Evolutionary conservation across 2,329 filamentous ascomycete genomes (phyloP).

Genomic region (Cercospora canescens): DNA sequence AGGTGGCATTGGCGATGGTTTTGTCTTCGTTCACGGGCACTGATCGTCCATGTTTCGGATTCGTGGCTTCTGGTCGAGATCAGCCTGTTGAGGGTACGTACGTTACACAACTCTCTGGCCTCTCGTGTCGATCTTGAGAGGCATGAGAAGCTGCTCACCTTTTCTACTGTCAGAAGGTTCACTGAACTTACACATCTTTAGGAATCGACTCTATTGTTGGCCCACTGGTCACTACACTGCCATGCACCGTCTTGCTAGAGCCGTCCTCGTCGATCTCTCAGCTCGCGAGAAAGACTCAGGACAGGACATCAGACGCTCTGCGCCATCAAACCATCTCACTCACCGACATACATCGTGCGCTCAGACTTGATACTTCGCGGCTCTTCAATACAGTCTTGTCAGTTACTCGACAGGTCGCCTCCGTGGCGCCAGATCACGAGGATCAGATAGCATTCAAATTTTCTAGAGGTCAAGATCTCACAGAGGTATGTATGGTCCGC

Average conservation of each 20-base stretch:
- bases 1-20: not conserved
- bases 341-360: not conserved
- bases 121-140: no score
- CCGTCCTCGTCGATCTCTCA: not conserved
- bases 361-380: not conserved
- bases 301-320: not conserved
- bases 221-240: not conserved
- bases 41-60: not conserved
- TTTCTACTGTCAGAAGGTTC: no score
- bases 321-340: not conserved
- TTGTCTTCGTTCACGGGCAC: not conserved
- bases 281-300: not conserved
- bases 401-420: not conserved
- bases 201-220: not conserved
- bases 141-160: no score
- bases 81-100: not conserved
- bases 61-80: not conserved
- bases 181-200: not conserved
- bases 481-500: not conserved
- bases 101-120: no score
- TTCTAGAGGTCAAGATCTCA: not conserved
- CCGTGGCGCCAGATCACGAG: not conserved
- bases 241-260: not conserved
- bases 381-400: not conserved
- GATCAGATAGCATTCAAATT: not conserved